Base-by-base conservation (phyloP, 352 stramenopile genomes). In the Phytophthora sp. region DNA sequence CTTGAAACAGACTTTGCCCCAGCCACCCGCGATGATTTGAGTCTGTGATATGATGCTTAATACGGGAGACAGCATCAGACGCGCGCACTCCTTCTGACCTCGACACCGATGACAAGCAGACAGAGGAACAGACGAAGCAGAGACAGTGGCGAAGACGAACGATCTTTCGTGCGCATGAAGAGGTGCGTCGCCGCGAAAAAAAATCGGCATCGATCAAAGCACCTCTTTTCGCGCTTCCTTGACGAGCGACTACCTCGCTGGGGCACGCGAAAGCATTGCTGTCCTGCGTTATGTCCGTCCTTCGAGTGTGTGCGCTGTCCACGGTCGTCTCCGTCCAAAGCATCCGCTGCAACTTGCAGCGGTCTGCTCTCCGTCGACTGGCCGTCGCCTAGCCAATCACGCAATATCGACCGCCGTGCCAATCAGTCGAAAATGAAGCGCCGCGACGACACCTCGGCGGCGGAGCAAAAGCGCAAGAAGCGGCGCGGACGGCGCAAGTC, bases 401-500 rank as follows among this genome's bases (percentile, higher is more conserved):
- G 1, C 1, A 28, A 31, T 62, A 51, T 55, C 27, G 7, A 8
- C 37, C 20, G 26, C 20, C n/a, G n/a, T n/a, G 50, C 24, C 35
- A 58, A 28, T 45, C 48, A 55, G 11, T 49, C 17, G 23, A 31
- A 52, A 54, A 69, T 69, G 61, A 65, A 64, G 30, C 54, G 61
- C 39, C 23, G 34, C 50, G 31, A 13, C 44, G 10, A 6, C 9
- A n/a, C 9, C 8, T 17, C 23, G 31, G 30, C 52, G 20, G 28
- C 15, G 17, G 17, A 27, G 21, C 34, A 32, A 23, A 57, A 62
- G 44, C 56, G 66, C 46, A 75, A 73, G 53, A 76, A 72, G 60
- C 28, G 72, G 15, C 72, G 66, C 46, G 75, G 75, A 5, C 63
- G 62, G 7, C 68, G 69, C 59, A 84, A 81, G 58, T 80, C 74